Conservation (phyloP, 2,329 filamentous ascomycete genomes). For the Aspergillus sp. region DNA sequence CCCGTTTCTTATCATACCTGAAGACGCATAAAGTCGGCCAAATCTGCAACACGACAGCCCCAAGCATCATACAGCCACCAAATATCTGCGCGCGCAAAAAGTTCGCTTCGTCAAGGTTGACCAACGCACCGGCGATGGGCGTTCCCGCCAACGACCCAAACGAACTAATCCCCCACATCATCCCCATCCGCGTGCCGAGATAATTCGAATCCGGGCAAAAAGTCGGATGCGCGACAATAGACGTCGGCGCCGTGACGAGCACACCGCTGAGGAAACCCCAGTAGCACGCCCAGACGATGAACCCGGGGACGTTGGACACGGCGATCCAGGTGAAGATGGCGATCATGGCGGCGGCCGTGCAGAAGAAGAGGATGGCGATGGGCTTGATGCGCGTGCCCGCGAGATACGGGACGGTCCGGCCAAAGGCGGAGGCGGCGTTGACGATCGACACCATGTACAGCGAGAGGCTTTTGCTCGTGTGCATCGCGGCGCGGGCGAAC, state of each 20-base stretch:
- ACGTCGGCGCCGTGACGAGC: conserved; percentile 28
- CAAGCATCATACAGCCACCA: conserved; percentile 32
- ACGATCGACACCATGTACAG: conserved; percentile 52
- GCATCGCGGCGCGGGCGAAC: conserved; percentile 44
- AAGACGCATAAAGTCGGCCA: conserved; percentile 28
- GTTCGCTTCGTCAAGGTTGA: conserved; percentile 23
- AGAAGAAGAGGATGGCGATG: conserved; percentile 21
- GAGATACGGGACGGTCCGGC: conserved; percentile 49
- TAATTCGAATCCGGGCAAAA: conserved; percentile 26
- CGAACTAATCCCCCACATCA: conserved; percentile 37
- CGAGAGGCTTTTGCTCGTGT: conserved; percentile 48
- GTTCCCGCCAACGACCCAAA: conserved; percentile 31
- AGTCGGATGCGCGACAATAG: conserved; percentile 29
- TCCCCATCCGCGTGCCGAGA: conserved; percentile 30
- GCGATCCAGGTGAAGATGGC: conserved; percentile 36
- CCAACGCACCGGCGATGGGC: conserved; percentile 32
- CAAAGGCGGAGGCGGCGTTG: conserved; percentile 51
- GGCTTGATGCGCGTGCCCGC: conserved; percentile 34
- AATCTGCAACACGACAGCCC: conserved; percentile 24
- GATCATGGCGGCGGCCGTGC: conserved; percentile 22
- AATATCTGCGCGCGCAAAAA: conserved; percentile 33
- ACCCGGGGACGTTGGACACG: conserved; percentile 19
- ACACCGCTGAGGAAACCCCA: conserved; percentile 32
- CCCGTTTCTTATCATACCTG: conserved; percentile 13
- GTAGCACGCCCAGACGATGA: conserved; percentile 33